These are phyloP conservation scores for Tephrocybe rancida DNA, from an alignment of 768 basidiomycete genomes.

Conservation along the genomic window DNA sequence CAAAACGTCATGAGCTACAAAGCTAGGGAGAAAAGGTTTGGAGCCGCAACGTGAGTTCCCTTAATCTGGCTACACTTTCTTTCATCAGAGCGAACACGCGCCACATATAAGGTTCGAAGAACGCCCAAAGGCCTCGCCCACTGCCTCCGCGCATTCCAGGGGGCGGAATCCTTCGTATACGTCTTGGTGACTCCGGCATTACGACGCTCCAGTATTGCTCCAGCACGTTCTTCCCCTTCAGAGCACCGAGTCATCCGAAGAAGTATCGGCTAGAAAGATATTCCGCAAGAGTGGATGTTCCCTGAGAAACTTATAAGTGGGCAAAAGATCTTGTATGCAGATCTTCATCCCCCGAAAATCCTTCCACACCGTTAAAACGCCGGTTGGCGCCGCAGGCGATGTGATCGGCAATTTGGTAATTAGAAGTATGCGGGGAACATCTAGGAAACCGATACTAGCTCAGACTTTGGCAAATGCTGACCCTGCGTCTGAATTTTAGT, in stretches of 20 bases:
- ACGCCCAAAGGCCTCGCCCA: background rate
- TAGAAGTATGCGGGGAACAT: slow-evolving; percentile 15
- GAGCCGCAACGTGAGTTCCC: background rate
- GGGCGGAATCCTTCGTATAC: slow-evolving; percentile 4
- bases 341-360: slow-evolving; percentile 13
- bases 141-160: slow-evolving; percentile 17
- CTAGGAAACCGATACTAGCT: slow-evolving; percentile 14
- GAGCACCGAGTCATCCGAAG: background rate
- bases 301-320: background rate
- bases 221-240: background rate
- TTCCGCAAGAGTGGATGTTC: background rate
- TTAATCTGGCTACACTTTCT: slow-evolving; percentile 7
- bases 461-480: slow-evolving; percentile 6
- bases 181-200: slow-evolving; percentile 10
- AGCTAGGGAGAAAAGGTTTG: slow-evolving; percentile 2
- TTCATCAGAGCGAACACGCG: slow-evolving; percentile 13
- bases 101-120: slow-evolving; percentile 13
- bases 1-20: slow-evolving; percentile 9
- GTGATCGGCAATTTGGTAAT: slow-evolving; percentile 24
- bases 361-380: slow-evolving; percentile 10
- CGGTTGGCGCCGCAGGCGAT: slow-evolving; percentile 15
- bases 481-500: slow-evolving; percentile 2
- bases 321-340: background rate
- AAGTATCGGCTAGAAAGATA: background rate
- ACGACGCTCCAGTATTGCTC: background rate